Evolutionary conservation across 371 early-diverging fungal genomes (phyloP), one percentile per base, ranked within the genome.

Genomic region (Syncephalastrum monosporum): DNA sequence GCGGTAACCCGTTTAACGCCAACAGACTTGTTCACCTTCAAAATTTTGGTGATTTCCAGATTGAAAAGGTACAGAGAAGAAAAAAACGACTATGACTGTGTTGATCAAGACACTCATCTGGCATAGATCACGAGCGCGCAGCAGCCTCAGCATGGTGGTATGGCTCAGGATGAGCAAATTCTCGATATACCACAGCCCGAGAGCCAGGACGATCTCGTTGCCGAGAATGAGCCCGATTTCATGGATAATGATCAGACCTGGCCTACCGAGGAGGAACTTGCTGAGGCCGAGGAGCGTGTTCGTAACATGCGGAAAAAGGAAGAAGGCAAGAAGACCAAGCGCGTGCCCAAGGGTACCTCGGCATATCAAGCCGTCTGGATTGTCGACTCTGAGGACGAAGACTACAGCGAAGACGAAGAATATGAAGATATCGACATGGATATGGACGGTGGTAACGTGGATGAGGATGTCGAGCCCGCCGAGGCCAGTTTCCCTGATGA

Each of bases 361-460:
- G 68, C 88, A 21, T 98, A 98, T 73, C 98, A 98, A 76, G 97
- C 97, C 17, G 94, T 95, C 1, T 98, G 98, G 98, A 94, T 98
- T 66, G 72, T 92, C 8, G 96, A 97, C 56, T 81, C 82, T 1
- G 87, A 82, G 17, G 81, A 82, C 55, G 87, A 85, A 46, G 80
- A 77, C 10, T 82, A 80, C 47, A 76, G 76, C 16, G 82, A 82
- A 13, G 85, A 87, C 24, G 90, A 86, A 4, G 91, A 85, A 10
- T 10, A 33, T 33, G 82, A 81, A 8, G 82, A 82, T 1, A 71
- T 70, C 27, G 70, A 71, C 41, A 61, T 56, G 27, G 66, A 52
- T 59, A 82, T 59, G 81, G 74, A 57, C 60, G 68, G 65, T 21
- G 77, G 72, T 12, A 69, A 69, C 2, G 68, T 65, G 21, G 67